These are phyloP conservation scores for Cadophora sp. DNA, from an alignment of 2,329 filamentous ascomycete genomes.

Conservation along the genomic window DNA sequence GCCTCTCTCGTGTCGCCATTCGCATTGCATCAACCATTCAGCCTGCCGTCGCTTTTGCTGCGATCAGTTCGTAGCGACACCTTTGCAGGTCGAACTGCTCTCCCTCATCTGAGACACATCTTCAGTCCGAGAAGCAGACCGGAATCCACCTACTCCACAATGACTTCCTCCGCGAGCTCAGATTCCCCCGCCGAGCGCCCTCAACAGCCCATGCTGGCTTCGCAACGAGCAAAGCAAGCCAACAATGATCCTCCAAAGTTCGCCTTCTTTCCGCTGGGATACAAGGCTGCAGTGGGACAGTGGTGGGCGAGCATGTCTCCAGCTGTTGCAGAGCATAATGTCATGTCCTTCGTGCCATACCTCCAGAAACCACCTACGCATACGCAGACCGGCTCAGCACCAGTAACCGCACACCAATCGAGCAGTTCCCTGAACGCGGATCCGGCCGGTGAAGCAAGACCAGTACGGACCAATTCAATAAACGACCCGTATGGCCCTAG, in stretches of 20 bases:
- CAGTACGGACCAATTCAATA: slow-evolving; percentile 54
- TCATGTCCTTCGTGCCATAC: slow-evolving; percentile 85
- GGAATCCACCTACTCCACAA: slow-evolving; percentile 42
- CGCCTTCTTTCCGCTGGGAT: slow-evolving; percentile 81
- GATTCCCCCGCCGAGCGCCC: slow-evolving; percentile 45
- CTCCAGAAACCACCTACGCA: slow-evolving; percentile 70
- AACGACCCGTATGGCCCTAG: slow-evolving; percentile 85
- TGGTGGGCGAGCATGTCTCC: slow-evolving; percentile 94
- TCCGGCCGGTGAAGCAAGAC: slow-evolving; percentile 49
- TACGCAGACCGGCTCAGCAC: slow-evolving; percentile 61
- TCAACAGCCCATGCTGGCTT: slow-evolving; percentile 56
- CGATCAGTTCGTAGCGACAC: slow-evolving; percentile 41
- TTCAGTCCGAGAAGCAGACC: slow-evolving; percentile 39
- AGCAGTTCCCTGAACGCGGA: slow-evolving; percentile 46
- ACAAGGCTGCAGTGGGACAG: slow-evolving; percentile 90
- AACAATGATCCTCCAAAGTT: slow-evolving; percentile 38
- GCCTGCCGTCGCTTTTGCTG: slow-evolving; percentile 44
- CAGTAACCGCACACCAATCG: slow-evolving; percentile 51
- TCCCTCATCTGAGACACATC: slow-evolving; percentile 38
- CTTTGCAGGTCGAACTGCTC: slow-evolving; percentile 40
- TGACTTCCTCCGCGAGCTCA: slow-evolving; percentile 42
- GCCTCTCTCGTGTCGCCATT: slow-evolving; percentile 37
- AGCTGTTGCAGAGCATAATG: slow-evolving; percentile 83
- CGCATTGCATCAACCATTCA: slow-evolving; percentile 46
- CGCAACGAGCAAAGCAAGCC: slow-evolving; percentile 52